These are phyloP conservation scores for Caryocar brasiliense DNA, from an alignment of 441 rosid genomes.

Conservation along the genomic window DNA sequence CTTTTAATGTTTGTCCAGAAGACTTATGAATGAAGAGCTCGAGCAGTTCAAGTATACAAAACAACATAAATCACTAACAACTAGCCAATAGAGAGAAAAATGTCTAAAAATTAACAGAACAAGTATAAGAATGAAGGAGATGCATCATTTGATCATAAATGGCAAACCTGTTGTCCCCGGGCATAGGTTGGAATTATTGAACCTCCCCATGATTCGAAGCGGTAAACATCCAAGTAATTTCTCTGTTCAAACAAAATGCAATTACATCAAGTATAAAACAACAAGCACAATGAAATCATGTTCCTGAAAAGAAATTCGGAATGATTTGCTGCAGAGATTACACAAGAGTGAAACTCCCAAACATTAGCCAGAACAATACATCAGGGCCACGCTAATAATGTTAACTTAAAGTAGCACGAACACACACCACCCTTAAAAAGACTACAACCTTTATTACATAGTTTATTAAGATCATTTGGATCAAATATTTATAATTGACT, in stretches of 20 bases:
- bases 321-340: not conserved
- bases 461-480: too few relatives aligned
- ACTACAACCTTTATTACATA: too few relatives aligned
- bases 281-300: not conserved
- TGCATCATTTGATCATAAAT: not conserved
- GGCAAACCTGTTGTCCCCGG: slow-evolving; percentile 78
- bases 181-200: slow-evolving; percentile 74
- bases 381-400: too few relatives aligned
- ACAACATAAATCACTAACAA: too few relatives aligned
- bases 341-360: not conserved
- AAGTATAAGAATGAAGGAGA: not conserved
- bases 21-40: too few relatives aligned
- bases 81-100: too few relatives aligned
- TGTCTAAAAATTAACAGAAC: not conserved
- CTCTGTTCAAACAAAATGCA: slow-evolving; percentile 40
- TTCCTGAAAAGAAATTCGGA: not conserved
- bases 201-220: slow-evolving; percentile 94
- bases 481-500: too few relatives aligned
- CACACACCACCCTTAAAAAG: too few relatives aligned
- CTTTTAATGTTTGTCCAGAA: too few relatives aligned
- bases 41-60: too few relatives aligned
- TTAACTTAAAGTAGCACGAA: too few relatives aligned
- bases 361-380: too few relatives aligned
- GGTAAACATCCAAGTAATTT: slow-evolving; percentile 90
- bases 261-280: slow-evolving; percentile 10